Conservation (phyloP, 768 basidiomycete species). For the Lentinula detonsa region DNA sequence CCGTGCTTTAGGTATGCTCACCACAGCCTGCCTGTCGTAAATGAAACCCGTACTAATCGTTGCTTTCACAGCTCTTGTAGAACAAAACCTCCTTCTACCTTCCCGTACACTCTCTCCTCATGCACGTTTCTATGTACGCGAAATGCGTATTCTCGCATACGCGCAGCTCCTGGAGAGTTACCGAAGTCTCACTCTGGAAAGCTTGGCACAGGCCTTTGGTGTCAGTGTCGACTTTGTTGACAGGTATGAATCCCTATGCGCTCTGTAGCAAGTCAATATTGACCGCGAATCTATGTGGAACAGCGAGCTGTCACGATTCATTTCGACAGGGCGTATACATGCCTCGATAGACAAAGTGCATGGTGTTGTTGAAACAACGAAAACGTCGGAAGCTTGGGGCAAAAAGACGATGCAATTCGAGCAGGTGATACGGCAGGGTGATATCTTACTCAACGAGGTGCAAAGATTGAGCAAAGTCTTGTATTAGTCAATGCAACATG, state of each 20-base stretch:
- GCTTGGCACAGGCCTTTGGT: slow-evolving; percentile 82
- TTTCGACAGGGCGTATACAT: slow-evolving; percentile 78
- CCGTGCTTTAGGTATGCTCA: slow-evolving; percentile 64
- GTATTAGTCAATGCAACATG: slow-evolving; percentile 24
- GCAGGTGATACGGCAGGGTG: slow-evolving; percentile 89
- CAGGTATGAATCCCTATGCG: slow-evolving; percentile 42
- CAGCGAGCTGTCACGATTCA: slow-evolving; percentile 90
- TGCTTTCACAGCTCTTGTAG: slow-evolving; percentile 63
- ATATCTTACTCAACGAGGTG: slow-evolving; percentile 80
- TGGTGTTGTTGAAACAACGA: slow-evolving; percentile 87
- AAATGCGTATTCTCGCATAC: slow-evolving; percentile 95
- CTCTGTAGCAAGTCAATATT: background rate
- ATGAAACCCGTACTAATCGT: background rate
- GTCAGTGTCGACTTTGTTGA: slow-evolving; percentile 87
- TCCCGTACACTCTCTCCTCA: slow-evolving; percentile 84
- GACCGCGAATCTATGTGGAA: background rate
- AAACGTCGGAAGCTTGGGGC: slow-evolving; percentile 30
- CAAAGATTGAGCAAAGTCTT: slow-evolving; percentile 90
- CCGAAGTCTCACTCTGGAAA: slow-evolving; percentile 82
- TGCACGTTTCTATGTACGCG: slow-evolving; percentile 84
- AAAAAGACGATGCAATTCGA: slow-evolving; percentile 84
- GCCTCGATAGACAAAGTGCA: slow-evolving; percentile 94
- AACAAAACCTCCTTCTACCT: slow-evolving; percentile 82
- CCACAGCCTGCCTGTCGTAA: background rate
- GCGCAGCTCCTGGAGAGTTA: slow-evolving; percentile 89